phyloP scores from a whole-genome alignment of 495 filamentous ascomycete species.

The Aspergillus saccharolyticus region DNA sequence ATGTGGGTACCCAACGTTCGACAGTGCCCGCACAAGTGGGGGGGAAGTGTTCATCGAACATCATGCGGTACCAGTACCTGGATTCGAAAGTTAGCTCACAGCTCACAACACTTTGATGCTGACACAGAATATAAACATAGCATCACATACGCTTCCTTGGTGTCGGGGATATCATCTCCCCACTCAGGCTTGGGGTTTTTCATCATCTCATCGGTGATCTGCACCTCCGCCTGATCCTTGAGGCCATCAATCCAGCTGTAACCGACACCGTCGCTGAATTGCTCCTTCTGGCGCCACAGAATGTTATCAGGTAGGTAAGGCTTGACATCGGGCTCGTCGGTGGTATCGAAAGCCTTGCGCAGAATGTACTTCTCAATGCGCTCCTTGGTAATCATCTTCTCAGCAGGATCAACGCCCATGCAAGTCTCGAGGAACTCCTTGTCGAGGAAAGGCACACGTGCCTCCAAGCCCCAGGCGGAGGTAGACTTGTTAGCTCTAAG shows the following conservation, averaged over 20 bases:
- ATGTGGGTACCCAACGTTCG: conserved; percentile 95
- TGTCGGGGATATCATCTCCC: conserved; percentile 86
- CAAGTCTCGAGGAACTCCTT: conserved; percentile 87
- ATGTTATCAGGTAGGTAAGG: conserved; percentile 93
- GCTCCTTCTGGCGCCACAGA: conserved; percentile 98
- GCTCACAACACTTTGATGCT: not conserved
- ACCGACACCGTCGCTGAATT: conserved; percentile 96
- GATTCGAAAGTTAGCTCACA: conserved; percentile 23
- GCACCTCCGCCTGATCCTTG: conserved; percentile 83
- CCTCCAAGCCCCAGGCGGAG: conserved; percentile 97
- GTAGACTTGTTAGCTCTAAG: conserved; percentile 98
- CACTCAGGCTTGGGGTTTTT: conserved; percentile 94
- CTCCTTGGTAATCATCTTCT: conserved; percentile 92
- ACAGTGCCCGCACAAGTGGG: conserved; percentile 85
- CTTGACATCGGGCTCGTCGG: conserved; percentile 67
- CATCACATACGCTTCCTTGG: conserved; percentile 80
- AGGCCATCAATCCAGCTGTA: conserved; percentile 98
- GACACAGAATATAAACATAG: not conserved
- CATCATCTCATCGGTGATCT: conserved; percentile 94
- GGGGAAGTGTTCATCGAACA: conserved; percentile 99
- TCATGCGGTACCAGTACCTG: conserved; percentile 92
- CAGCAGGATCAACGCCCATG: conserved; percentile 88
- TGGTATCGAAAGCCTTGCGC: conserved; percentile 93
- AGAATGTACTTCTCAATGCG: conserved; percentile 96
- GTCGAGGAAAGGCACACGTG: conserved; percentile 96